Conservation (phyloP, 345 rosid genomes). For the Hibiscus mutabilis region DNA sequence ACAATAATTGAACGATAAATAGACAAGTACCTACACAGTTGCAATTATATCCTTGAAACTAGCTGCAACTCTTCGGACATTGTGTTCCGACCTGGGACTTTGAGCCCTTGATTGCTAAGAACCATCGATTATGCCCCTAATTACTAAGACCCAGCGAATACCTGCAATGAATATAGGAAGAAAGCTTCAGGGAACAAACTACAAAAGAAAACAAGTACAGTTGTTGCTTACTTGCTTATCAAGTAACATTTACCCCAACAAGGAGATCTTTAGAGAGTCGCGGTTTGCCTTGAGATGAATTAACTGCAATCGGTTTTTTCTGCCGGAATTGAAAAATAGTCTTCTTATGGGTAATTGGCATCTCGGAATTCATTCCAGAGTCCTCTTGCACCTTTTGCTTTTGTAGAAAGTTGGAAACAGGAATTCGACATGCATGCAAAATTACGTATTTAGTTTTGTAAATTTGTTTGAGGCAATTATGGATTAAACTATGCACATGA, state of each 20-base stretch:
- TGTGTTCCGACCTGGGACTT: not conserved
- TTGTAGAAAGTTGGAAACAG: constrained; percentile 29
- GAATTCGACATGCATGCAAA: not conserved
- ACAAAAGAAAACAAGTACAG: not conserved
- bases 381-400: constrained; percentile 57
- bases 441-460: not conserved
- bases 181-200: not conserved
- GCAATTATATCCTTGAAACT: not conserved
- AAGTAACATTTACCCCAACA: constrained; percentile 47
- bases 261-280: constrained; percentile 60
- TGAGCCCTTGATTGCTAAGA: constrained; percentile 13
- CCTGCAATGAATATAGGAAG: constrained; percentile 25
- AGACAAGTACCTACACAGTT: not conserved
- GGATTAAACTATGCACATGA: not conserved
- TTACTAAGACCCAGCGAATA: no score
- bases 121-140: no score
- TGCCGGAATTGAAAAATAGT: constrained; percentile 56
- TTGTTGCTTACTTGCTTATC: not conserved
- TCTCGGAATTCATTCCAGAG: constrained; percentile 26
- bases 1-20: not conserved
- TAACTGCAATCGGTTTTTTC: constrained; percentile 51
- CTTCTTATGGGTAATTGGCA: constrained; percentile 33
- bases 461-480: not conserved
- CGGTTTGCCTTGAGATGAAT: constrained; percentile 40
- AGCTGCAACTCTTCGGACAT: not conserved